These are phyloP conservation scores for Podila epigama DNA, from an alignment of 192 early-diverging fungal species.

Conservation along the genomic window DNA sequence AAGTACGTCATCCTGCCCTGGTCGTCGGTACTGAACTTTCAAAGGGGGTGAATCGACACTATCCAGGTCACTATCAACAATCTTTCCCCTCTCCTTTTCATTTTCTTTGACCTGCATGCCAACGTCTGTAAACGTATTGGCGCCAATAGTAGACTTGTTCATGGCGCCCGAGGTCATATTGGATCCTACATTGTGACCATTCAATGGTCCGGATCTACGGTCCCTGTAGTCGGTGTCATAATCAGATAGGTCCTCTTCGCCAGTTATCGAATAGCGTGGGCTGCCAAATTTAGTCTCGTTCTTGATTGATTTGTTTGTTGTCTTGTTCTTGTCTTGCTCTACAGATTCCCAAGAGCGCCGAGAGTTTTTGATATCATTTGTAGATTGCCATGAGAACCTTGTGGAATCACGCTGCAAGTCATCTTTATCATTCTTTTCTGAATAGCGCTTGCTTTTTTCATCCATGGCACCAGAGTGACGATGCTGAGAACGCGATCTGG, in stretches of 20 bases:
- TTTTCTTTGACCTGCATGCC: background rate
- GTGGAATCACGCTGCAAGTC: background rate
- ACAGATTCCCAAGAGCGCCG: slow-evolving; percentile 38
- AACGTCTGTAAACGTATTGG: too few species aligned
- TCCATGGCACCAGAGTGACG: background rate
- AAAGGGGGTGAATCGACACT: slow-evolving; percentile 34
- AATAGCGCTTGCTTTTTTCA: background rate
- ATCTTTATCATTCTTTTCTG: background rate
- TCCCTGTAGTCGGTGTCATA: slow-evolving; percentile 6
- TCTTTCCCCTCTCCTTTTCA: background rate
- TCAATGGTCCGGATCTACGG: too few species aligned
- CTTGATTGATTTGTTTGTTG: background rate
- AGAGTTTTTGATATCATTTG: background rate
- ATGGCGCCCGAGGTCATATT: background rate
- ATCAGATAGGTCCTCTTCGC: slow-evolving; percentile 12
- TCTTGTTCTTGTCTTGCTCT: background rate
- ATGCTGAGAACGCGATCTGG: slow-evolving; percentile 3
- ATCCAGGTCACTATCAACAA: slow-evolving; percentile 19
- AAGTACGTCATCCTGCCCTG: background rate
- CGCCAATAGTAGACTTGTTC: too few species aligned
- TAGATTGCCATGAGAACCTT: slow-evolving; percentile 25
- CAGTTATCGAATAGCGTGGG: slow-evolving; percentile 8
- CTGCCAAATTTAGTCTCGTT: background rate
- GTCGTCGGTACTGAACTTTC: slow-evolving; percentile 39
- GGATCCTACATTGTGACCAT: background rate